Evolutionary conservation across 768 basidiomycete species (phyloP).

Genomic region (Lenzites betulinus): DNA sequence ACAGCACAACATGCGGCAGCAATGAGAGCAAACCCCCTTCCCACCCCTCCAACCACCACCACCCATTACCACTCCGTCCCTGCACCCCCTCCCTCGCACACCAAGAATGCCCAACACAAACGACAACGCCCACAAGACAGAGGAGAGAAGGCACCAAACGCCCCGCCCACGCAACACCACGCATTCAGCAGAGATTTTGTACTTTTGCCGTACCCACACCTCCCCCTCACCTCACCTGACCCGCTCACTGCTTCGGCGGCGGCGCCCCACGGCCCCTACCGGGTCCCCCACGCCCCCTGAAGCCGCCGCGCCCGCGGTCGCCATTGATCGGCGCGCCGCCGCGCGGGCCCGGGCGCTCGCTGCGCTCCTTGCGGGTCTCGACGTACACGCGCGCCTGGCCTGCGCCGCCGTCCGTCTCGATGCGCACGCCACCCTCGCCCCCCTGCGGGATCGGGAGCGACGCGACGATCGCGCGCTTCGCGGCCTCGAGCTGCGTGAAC

Average conservation of each 20-base stretch:
- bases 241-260: conserved; percentile 28
- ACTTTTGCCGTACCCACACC: conserved; percentile 16
- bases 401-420: conserved; percentile 63
- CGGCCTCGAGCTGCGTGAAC: conserved; percentile 74
- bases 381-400: conserved; percentile 63
- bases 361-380: conserved; percentile 90
- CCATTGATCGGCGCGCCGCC: conserved; percentile 57
- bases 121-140: neutral
- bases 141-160: too few relatives aligned
- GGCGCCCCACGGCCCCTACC: conserved; percentile 45
- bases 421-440: conserved; percentile 86
- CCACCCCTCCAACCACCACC: neutral
- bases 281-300: conserved; percentile 47
- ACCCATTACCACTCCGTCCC: neutral
- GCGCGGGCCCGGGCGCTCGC: conserved; percentile 72
- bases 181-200: conserved; percentile 15
- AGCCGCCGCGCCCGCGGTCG: conserved; percentile 54
- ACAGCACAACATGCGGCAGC: conserved; percentile 12
- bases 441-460: conserved; percentile 67
- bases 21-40: neutral
- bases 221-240: neutral
- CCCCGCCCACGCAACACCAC: neutral
- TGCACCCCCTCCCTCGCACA: neutral
- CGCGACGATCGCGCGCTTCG: conserved; percentile 81
- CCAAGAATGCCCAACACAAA: neutral